phyloP scores from a whole-genome alignment of 2,329 filamentous ascomycete genomes.

The Pyrenochaeta sp. region DNA sequence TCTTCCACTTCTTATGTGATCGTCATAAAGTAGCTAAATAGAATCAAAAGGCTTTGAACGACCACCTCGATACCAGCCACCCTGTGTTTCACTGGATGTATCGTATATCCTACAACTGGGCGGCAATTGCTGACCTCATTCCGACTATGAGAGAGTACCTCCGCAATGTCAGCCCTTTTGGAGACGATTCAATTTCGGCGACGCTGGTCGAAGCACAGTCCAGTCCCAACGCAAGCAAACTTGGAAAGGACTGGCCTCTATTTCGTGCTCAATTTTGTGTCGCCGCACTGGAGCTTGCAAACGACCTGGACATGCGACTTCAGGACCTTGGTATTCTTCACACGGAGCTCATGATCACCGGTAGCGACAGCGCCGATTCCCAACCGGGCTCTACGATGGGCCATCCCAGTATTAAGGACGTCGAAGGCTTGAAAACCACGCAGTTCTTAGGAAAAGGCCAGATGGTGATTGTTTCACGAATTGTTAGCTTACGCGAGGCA shows the following conservation, averaged over 20 bases:
- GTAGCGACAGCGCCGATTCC: constrained; percentile 51
- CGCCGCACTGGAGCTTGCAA: constrained; percentile 73
- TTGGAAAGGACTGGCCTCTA: constrained; percentile 72
- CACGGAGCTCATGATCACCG: constrained; percentile 74
- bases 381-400: constrained; percentile 1
- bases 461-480: constrained; percentile 77
- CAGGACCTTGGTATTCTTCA: constrained; percentile 72
- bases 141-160: constrained; percentile 75
- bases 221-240: constrained; percentile 53
- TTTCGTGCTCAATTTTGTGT: constrained; percentile 84
- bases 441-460: constrained; percentile 70
- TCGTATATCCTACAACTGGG: constrained; percentile 79
- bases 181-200: constrained; percentile 14
- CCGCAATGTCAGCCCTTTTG: constrained; percentile 3
- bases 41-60: constrained; percentile 39
- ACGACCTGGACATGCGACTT: constrained; percentile 68
- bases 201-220: constrained; percentile 59
- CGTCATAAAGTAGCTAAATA: constrained; percentile 2
- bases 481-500: constrained; percentile 66
- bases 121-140: constrained; percentile 69
- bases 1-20: constrained; percentile 1
- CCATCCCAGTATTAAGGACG: constrained; percentile 2
- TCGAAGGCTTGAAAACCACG: constrained; percentile 39
- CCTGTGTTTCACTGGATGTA: constrained; percentile 86
- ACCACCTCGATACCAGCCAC: constrained; percentile 76